Base-by-base conservation (phyloP, 2,329 filamentous ascomycete species). In the Neofusicoccum umdonicola region DNA sequence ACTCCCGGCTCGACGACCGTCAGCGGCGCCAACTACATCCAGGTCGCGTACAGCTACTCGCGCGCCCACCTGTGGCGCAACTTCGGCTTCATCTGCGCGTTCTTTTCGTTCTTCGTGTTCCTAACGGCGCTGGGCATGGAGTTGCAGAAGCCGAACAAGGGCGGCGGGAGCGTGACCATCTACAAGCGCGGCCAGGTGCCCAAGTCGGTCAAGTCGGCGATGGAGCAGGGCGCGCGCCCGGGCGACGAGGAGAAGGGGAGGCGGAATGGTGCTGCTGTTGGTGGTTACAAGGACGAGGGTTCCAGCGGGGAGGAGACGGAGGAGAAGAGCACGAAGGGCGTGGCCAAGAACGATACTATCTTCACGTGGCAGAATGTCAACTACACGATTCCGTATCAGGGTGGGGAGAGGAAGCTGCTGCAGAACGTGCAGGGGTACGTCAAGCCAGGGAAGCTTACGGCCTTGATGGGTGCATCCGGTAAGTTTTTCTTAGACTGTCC, bases 341-440 rank as follows among this genome's bases (percentile, higher is more conserved):
- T 90, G 13, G 85, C 85, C 1, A 86, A 85, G 70, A 89, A 89
- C 66, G 86, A 89, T 57, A 75, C 77, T 3, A 74, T 80, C 44
- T 80, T 96, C 66, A 96, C 93, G 0, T 97, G 92, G 90, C 90
- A 94, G 74, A 83, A 90, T 68, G 87, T 97, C 66, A 91, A 89
- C 72, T 97, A 97, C 74, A 90, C 86, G 0, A 89, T 93, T 66
- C 78, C 80, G 11, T 81, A 80, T 34, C 73, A 80, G 22, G 75
- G 76, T 42, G 77, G 78, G 3, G 78, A 81, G 51, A 72, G 80
- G 13, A 74, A 73, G 3, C 74, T 90, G 4, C 75, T 90, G 11
- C 81, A 87, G 66, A 81, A 88, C 65, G 84, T 90, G 4, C 82
- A 87, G 68, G 93, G 88, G 2, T 94, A 89, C 69, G 90, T 93